Conservation (phyloP, 2,329 filamentous ascomycete species). For the Colletotrichum cereale region DNA sequence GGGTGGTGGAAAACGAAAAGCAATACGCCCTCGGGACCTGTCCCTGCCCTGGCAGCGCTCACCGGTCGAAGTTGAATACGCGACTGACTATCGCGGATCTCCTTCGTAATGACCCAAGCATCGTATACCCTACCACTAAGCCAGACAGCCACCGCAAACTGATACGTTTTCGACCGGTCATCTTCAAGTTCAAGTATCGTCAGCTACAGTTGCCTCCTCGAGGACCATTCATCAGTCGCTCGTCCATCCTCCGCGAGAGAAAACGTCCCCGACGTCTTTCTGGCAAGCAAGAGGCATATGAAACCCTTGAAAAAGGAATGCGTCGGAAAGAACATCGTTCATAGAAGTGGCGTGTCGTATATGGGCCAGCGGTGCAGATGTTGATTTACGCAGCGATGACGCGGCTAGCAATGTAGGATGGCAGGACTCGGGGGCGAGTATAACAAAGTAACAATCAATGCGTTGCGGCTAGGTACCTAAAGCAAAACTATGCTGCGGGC, state of each 20-base stretch:
- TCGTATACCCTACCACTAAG: not conserved
- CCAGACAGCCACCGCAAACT: not conserved
- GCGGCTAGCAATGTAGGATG: too few species aligned
- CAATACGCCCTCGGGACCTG: too few species aligned
- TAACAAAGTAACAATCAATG: slow-evolving; percentile 29
- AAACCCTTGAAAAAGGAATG: not conserved
- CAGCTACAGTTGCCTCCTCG: not conserved
- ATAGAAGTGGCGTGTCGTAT: not conserved
- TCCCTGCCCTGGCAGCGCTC: too few species aligned
- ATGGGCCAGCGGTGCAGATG: not conserved
- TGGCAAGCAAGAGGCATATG: not conserved
- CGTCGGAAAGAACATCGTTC: not conserved
- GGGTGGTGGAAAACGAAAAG: too few species aligned
- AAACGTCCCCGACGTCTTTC: not conserved
- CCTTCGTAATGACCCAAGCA: not conserved
- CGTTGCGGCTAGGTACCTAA: slow-evolving; percentile 37
- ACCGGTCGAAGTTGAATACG: too few species aligned
- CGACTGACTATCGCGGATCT: too few species aligned
- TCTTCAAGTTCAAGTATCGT: not conserved
- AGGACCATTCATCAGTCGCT: not conserved
- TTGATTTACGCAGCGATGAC: not conserved
- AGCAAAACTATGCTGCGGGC: slow-evolving; percentile 35
- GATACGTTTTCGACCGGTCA: not conserved
- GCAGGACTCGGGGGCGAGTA: not conserved
- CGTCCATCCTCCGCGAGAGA: not conserved